A percentile compares a stretch with the other conserved stretches of the same genome.
Evolutionary conservation across 2,329 filamentous ascomycete genomes (phyloP).

Genomic region (Trichophyton mentagrophytes): DNA sequence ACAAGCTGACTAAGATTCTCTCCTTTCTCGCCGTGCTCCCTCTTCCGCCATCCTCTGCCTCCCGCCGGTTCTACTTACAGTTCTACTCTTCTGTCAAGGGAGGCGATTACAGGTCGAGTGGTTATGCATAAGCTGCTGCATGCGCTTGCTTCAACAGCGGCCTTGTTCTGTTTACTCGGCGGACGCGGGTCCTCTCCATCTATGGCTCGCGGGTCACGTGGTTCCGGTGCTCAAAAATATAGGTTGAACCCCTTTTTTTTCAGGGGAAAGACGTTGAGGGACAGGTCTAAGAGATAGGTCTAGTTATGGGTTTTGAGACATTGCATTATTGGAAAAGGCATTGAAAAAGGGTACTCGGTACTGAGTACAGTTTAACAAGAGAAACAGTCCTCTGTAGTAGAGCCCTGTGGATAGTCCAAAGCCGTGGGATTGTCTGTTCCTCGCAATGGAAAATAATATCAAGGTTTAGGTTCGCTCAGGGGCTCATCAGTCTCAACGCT

Average conservation of each 20-base stretch:
- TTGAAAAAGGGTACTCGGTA: too few relatives aligned
- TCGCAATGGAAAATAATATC: too few relatives aligned
- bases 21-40: background rate
- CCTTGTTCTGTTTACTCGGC: background rate
- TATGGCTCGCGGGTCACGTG: background rate
- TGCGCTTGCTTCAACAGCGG: background rate
- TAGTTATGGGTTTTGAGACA: too few relatives aligned
- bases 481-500: too few relatives aligned
- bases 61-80: background rate
- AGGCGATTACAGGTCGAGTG: background rate
- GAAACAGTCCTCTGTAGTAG: too few relatives aligned
- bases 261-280: background rate
- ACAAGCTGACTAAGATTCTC: slow-evolving; percentile 1
- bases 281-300: too few relatives aligned
- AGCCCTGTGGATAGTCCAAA: too few relatives aligned
- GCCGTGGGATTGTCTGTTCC: too few relatives aligned
- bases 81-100: background rate
- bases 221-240: background rate
- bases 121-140: background rate
- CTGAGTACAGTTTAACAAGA: too few relatives aligned
- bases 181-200: background rate
- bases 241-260: background rate
- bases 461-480: too few relatives aligned
- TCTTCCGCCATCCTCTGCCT: background rate
- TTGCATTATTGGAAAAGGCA: too few relatives aligned